A percentile compares a stretch with the other conserved stretches of the same genome.
These are phyloP conservation scores for Coprinellus micaceus DNA, from an alignment of 768 basidiomycete species.

Conservation along the genomic window DNA sequence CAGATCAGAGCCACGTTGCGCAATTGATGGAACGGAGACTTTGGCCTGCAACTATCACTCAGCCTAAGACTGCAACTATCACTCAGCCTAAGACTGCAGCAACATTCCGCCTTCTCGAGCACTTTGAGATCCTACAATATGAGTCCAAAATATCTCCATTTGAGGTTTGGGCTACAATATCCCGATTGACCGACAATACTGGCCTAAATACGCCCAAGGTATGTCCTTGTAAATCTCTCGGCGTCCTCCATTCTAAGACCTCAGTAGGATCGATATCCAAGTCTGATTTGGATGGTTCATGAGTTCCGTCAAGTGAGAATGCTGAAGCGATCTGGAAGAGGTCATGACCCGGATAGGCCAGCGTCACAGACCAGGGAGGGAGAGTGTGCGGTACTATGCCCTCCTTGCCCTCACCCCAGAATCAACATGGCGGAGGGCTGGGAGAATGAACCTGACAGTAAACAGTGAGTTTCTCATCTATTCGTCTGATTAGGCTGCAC, in stretches of 20 bases:
- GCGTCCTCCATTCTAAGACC: not conserved
- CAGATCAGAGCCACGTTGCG: not conserved
- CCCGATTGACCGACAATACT: not conserved
- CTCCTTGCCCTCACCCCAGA: slow-evolving; percentile 22
- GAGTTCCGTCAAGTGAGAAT: slow-evolving; percentile 20
- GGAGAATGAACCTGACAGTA: slow-evolving; percentile 3
- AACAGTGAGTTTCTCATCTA: not conserved
- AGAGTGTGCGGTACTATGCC: slow-evolving; percentile 19
- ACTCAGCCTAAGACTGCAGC: not conserved
- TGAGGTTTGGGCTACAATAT: not conserved
- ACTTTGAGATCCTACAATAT: not conserved
- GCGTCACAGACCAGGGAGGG: slow-evolving; percentile 12
- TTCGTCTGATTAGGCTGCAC: not conserved
- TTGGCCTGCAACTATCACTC: slow-evolving; percentile 17
- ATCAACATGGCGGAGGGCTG: slow-evolving; percentile 16
- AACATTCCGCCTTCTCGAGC: not conserved
- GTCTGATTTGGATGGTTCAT: not conserved
- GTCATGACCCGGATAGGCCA: slow-evolving; percentile 7
- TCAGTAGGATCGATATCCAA: not conserved
- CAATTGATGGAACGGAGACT: slow-evolving; percentile 21
- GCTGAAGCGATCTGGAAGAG: slow-evolving; percentile 21
- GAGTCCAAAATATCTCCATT: not conserved
- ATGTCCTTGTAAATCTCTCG: not conserved
- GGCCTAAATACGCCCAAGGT: not conserved
- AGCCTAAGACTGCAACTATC: slow-evolving; percentile 1